phyloP scores from a whole-genome alignment of 805 yeast genomes.

The Tetrapisispora pingtungensis region DNA sequence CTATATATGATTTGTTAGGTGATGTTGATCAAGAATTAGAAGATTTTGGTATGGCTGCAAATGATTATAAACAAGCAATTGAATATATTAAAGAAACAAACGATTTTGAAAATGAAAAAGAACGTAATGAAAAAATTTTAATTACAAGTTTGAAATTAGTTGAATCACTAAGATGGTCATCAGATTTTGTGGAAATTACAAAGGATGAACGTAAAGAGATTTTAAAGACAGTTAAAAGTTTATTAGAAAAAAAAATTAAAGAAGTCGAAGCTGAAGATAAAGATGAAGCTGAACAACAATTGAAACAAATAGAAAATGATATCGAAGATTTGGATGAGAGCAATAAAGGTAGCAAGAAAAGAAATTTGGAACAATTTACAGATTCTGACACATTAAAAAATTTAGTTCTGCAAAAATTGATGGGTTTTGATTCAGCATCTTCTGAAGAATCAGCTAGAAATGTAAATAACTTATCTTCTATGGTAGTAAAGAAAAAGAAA shows the following conservation, averaged over 20 bases:
- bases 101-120: conserved; percentile 29
- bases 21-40: conserved; percentile 87
- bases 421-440: conserved; percentile 7
- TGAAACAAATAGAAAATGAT: conserved; percentile 48
- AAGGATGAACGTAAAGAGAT: conserved; percentile 42
- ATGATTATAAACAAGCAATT: conserved; percentile 54
- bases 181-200: conserved; percentile 3
- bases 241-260: conserved; percentile 35
- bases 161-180: conserved; percentile 17
- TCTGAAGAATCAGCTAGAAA: conserved; percentile 8
- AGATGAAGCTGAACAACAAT: conserved; percentile 33
- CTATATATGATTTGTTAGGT: conserved; percentile 70
- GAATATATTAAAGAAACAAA: conserved; percentile 32
- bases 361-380: neutral
- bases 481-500: conserved; percentile 47
- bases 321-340: conserved; percentile 40
- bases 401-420: conserved; percentile 33
- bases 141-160: conserved; percentile 12
- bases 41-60: conserved; percentile 67
- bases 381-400: conserved; percentile 34
- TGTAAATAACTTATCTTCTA: conserved; percentile 53
- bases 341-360: conserved; percentile 33
- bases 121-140: conserved; percentile 5
- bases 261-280: conserved; percentile 23
- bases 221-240: conserved; percentile 31